A percentile compares a stretch with the other conserved stretches of the same genome.
Evolutionary conservation across 192 early-diverging fungal genomes (phyloP).

Genomic region (Phycomyces blakesleeanus): DNA sequence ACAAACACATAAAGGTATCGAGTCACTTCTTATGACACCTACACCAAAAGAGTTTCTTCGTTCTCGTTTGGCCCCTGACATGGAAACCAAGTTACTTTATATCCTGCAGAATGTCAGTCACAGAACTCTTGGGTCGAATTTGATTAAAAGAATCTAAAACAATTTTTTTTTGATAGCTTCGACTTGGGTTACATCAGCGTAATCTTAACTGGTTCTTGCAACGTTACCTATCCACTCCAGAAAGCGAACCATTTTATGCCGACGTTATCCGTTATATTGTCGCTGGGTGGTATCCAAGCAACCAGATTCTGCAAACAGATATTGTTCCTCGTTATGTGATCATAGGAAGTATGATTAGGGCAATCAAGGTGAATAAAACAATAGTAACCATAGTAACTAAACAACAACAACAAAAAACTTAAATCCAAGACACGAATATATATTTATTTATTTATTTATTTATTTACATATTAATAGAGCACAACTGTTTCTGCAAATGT

Average conservation of each 20-base stretch:
- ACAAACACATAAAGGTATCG: constrained; percentile 34
- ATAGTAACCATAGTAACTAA: neutral
- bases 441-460: too few species aligned
- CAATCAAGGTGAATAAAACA: constrained; percentile 40
- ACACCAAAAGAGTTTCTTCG: constrained; percentile 60
- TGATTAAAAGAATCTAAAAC: too few species aligned
- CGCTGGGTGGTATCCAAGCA: constrained; percentile 69
- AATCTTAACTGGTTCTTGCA: constrained; percentile 67
- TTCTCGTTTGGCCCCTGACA: constrained; percentile 60
- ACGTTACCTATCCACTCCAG: constrained; percentile 53
- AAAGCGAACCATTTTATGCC: constrained; percentile 54
- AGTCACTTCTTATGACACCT: constrained; percentile 52
- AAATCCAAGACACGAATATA: too few species aligned
- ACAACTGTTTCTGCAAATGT: constrained; percentile 58
- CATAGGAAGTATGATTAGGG: constrained; percentile 55
- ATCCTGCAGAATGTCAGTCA: constrained; percentile 58
- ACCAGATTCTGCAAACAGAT: constrained; percentile 61
- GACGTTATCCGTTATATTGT: constrained; percentile 76
- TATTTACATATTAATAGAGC: constrained; percentile 36
- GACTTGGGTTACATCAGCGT: constrained; percentile 42
- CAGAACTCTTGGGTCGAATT: neutral
- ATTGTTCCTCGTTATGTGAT: constrained; percentile 73
- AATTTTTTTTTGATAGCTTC: constrained; percentile 32
- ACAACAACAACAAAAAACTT: too few species aligned
- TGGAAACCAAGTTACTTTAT: constrained; percentile 62